Evolutionary conservation across 2,329 filamentous ascomycete genomes (phyloP), one percentile per base, ranked within the genome.

Genomic region (Mycosphaerella sp.): DNA sequence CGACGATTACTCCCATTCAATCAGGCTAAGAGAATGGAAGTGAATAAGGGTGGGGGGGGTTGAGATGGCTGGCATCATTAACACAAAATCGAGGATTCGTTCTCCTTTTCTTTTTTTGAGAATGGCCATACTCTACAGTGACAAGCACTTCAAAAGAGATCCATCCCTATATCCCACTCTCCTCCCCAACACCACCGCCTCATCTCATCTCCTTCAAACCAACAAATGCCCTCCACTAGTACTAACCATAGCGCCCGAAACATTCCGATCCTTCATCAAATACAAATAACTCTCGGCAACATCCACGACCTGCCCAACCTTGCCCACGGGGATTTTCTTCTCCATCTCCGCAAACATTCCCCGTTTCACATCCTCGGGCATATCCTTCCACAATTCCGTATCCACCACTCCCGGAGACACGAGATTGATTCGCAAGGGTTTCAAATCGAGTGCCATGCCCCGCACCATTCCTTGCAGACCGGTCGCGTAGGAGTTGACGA

Each of bases 341-440:
- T 43, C 59, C 43, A 64, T 57, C 36, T 48, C 45, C 62, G 64
- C 53, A 43, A 69, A 66, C 41, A 63, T 51, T 2, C 44, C 49
- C 51, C 60, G 49, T 55, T 64, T 66, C 40, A 64, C 52, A 34
- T 66, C 68, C 51, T 65, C 62, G 0, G 43, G 48, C 42, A 68
- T 57, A 45, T 63, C 63, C 26, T 46, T 47, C 74, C 74, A 77
- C 5, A 76, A 55, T 58, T 71, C 70, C 11, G 75, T 77, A 39
- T 74, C 67, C 31, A 76, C 73, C 0, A 73, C 70, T 0, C 83
- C 84, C 0, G 82, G 81, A 50, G 69, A 72, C 1, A 87, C 79
- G 0, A 78, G 64, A 64, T 87, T 87, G 26, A 86, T 82, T 1
- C 85, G 71, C 7, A 86, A 68, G 0, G 84, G 84, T 58, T 76